Base-by-base conservation (phyloP, 2,329 filamentous ascomycete genomes). In the Paecilomyces sp. region DNA sequence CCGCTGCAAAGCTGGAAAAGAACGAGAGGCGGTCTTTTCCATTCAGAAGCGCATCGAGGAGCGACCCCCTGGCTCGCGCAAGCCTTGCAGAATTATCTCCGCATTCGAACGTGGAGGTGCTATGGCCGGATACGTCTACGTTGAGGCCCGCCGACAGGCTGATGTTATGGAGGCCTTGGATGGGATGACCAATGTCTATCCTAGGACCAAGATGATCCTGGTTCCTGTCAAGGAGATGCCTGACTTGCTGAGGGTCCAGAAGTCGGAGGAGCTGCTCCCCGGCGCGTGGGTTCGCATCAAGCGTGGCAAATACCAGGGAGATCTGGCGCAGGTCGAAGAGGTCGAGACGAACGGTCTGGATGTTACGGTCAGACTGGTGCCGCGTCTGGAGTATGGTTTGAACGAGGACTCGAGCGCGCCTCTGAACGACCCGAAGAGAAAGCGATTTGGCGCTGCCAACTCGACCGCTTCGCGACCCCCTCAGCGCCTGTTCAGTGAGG, bases 201-300 rank as follows among this genome's bases (percentile, higher is more conserved):
- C 93, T 58, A 87, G 91, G 59, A 89, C 86, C 30, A 94, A 92
- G 75, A 88, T 94, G 78, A 85, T 92, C 53, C 80, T 97, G 57
- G 91, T 99, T 51, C 91, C 94, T 55, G 92, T 97, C 69, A 96
- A 96, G 74, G 94, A 99, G 75, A 96, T 97, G 88, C 93, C 94
- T 1, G 94, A 97, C 75, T 83, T 99, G n/a, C 82, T 99, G 18
- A 87, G 92, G 57, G 91, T 96, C 30, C 88, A 86, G 62, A 96
- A 96, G 78, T 93, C 89, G 2, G 90, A 92, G 55, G 87, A 87
- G 28, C 80, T 99, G 34, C 87, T 94, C 67, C 89, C 89, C 9
- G 93, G 93, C 64, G 91, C 91, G 41, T 99, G 94, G 84, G 93
- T 97, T 57, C 91, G 94, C 64, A 86, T 97, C 64, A 88, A 87